phyloP scores from a whole-genome alignment of 371 early-diverging fungal species.

The Circinella umbellata region DNA sequence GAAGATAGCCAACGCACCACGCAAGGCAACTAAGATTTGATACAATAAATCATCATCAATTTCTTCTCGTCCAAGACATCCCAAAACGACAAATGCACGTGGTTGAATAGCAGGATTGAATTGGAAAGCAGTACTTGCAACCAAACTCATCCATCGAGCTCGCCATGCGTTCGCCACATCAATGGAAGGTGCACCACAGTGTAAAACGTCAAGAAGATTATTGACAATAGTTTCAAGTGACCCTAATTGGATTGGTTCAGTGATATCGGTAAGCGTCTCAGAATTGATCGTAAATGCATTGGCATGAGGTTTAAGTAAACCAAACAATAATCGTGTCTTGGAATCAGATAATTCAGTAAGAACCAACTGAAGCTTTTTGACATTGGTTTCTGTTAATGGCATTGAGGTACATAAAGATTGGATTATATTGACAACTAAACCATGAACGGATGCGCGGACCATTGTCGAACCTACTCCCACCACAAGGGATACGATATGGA shows the following conservation, averaged over 20 bases:
- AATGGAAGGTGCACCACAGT: conserved; percentile 75
- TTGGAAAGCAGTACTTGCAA: conserved; percentile 91
- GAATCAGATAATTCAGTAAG: conserved; percentile 79
- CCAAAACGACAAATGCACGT: conserved; percentile 90
- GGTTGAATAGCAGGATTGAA: conserved; percentile 94
- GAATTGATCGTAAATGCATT: conserved; percentile 71
- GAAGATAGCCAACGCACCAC: conserved; percentile 83
- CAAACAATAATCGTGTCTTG: conserved; percentile 82
- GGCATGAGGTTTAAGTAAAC: conserved; percentile 70
- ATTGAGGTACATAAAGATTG: conserved; percentile 85
- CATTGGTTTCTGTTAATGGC: conserved; percentile 66
- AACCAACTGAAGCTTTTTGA: conserved; percentile 62
- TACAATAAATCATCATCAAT: conserved; percentile 88
- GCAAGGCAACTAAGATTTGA: conserved; percentile 86
- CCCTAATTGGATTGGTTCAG: conserved; percentile 72
- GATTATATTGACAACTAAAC: conserved; percentile 87
- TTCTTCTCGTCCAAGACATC: conserved; percentile 86
- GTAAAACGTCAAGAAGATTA: conserved; percentile 80
- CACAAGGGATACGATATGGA: conserved; percentile 82
- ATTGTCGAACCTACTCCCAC: conserved; percentile 86
- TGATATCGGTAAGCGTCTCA: conserved; percentile 69
- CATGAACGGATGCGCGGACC: conserved; percentile 89
- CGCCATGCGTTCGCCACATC: conserved; percentile 84
- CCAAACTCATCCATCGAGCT: conserved; percentile 90
- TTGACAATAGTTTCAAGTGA: conserved; percentile 84